phyloP scores from a whole-genome alignment of 177 flowering plant genomes.

The Vitis hybrid region DNA sequence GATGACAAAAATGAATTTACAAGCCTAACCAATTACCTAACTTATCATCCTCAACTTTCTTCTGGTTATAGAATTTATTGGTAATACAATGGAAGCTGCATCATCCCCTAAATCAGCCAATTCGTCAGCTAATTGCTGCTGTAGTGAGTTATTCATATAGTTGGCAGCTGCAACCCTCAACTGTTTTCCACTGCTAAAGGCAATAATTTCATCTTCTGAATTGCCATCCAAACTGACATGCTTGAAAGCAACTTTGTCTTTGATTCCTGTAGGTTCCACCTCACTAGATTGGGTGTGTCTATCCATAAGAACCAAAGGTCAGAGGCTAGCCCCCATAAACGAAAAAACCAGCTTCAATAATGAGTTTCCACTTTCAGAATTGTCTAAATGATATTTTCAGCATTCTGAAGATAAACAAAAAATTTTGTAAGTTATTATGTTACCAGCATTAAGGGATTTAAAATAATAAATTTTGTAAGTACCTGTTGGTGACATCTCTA shows the following conservation, averaged over 20 bases:
- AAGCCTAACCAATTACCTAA: neutral
- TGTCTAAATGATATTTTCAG: too few species aligned
- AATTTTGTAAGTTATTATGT: too few species aligned
- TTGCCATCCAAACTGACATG: conserved; percentile 10
- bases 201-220: conserved; percentile 19
- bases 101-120: conserved; percentile 62
- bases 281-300: conserved; percentile 13
- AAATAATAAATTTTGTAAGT: neutral
- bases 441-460: too few species aligned
- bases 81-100: conserved; percentile 11
- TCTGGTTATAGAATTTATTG: conserved; percentile 27
- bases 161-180: conserved; percentile 7
- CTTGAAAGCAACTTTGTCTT: neutral
- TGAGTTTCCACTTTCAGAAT: too few species aligned
- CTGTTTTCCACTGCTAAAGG: conserved; percentile 6
- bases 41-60: conserved; percentile 63
- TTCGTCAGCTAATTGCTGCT: conserved; percentile 34
- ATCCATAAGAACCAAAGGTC: conserved; percentile 19
- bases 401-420: too few species aligned
- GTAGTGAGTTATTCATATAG: conserved; percentile 9
- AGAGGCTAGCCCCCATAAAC: too few species aligned
- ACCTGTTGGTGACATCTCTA: conserved; percentile 28
- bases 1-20: too few species aligned
- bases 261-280: conserved; percentile 10
- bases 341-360: too few species aligned